Base-by-base conservation (phyloP, 2,329 filamentous ascomycete genomes). In the Paraconiothyrium brasiliense region DNA sequence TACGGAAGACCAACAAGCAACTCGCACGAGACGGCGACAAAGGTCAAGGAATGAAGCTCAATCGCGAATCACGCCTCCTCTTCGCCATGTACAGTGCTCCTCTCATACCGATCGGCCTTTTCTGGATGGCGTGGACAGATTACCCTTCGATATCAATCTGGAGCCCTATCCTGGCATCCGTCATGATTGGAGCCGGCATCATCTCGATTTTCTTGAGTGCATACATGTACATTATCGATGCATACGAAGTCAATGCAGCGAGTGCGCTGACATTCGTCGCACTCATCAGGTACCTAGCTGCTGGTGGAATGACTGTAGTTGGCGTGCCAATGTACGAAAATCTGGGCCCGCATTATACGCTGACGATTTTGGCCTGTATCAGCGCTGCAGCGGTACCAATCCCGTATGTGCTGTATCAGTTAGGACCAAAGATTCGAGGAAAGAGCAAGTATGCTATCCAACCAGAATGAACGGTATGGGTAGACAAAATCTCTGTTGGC, bases 101-200 rank as follows among this genome's bases (percentile, higher is more conserved):
- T 0, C 72, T 80, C 0, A 79, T 88, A 1, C 84, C 86, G 0
- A 75, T 86, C 34, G 79, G 77, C 1, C 76, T 88, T 2, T 86
- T 88, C 71, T 88, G 85, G 85, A 84, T 88, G 74, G 86, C 81
- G 0, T 88, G 85, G 86, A 86, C 83, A 0, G 77, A 79, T 39
- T 78, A 80, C 58, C 39, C 72, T 0, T 71, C 57, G 4, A 81
- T 86, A 27, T 83, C 81, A 9, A 81, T 84, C 65, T 87, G 84
- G 84, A 83, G 80, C 20, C 82, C 83, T 0, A 78, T 87, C 3
- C 72, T 74, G 1, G 84, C 84, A 0, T 84, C 79, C n/a, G 79
- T 83, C 0, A 64, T 86, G 0, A 86, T 87, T 67, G 85, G 85
- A 6, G 82, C 82, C 63, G 84, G 83, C 1, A 79, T 83, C 34